Conservation (phyloP, 2,329 filamentous ascomycete species). For the Colletotrichum liriopes region DNA sequence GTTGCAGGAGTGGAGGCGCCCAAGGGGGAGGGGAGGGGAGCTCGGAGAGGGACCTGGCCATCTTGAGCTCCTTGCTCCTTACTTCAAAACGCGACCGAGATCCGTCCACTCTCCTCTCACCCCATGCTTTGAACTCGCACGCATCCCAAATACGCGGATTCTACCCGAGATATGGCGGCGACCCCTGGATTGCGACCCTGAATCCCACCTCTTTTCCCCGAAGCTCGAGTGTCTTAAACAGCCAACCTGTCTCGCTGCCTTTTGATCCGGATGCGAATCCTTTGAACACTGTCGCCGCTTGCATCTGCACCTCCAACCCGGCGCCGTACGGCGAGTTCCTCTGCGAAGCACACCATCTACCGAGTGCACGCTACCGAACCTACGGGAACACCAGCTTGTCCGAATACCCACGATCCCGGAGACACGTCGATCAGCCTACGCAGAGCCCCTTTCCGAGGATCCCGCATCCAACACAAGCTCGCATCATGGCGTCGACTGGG, state of each 20-base stretch:
- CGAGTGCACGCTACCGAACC: not conserved
- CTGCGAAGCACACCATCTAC: not conserved
- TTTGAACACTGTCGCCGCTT: constrained; percentile 15
- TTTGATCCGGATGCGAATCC: constrained; percentile 24
- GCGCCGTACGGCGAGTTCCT: not conserved
- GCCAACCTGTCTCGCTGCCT: constrained; percentile 4
- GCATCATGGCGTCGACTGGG: constrained; percentile 35
- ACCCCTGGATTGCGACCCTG: constrained; percentile 42
- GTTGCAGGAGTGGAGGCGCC: too few relatives aligned
- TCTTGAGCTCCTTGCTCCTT: constrained; percentile 22
- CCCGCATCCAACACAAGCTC: not conserved
- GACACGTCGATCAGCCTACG: not conserved
- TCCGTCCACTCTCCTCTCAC: not conserved
- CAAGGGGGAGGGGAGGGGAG: not conserved
- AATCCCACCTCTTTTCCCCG: constrained; percentile 23
- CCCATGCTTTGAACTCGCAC: not conserved
- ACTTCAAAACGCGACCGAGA: constrained; percentile 20
- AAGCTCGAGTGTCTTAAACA: constrained; percentile 2
- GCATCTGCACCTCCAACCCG: constrained; percentile 8
- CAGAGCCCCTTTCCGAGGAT: not conserved
- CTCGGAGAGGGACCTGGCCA: not conserved
- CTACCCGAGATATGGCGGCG: constrained; percentile 32
- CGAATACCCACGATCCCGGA: not conserved
- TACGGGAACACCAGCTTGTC: not conserved
- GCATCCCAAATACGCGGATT: constrained; percentile 35